Percentiles rank a stretch among this genome's conserved stretches.
Conservation (phyloP, 2,329 filamentous ascomycete genomes). For the Monilinia aucupariae region DNA sequence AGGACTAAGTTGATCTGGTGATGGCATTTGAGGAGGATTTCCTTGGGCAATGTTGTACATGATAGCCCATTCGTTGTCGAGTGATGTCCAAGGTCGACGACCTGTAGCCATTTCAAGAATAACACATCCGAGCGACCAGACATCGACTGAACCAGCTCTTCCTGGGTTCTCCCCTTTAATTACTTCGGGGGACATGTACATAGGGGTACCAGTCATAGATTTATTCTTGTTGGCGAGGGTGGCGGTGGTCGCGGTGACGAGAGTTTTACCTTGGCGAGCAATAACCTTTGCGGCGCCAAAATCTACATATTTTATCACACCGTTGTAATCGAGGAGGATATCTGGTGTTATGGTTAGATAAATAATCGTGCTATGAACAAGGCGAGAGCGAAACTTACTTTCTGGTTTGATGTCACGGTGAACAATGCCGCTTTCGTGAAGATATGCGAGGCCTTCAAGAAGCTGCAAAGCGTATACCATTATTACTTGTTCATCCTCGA, state of each 20-base stretch:
- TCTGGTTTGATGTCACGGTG: conserved; percentile 98
- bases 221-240: conserved; percentile 62
- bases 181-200: conserved; percentile 99
- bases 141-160: conserved; percentile 80
- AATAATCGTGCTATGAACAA: not conserved
- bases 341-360: conserved; percentile 45
- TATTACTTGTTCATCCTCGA: conserved; percentile 95
- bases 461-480: conserved; percentile 95
- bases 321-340: conserved; percentile 92
- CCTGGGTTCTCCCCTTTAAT: conserved; percentile 83
- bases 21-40: conserved; percentile 81
- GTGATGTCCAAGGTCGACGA: conserved; percentile 84
- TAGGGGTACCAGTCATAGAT: conserved; percentile 95
- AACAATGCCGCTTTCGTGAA: conserved; percentile 86
- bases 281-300: conserved; percentile 98
- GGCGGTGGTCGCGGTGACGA: conserved; percentile 54
- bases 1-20: conserved; percentile 74
- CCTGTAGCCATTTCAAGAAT: conserved; percentile 97
- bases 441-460: conserved; percentile 86
- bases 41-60: conserved; percentile 99
- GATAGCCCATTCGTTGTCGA: conserved; percentile 99
- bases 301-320: conserved; percentile 98
- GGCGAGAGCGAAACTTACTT: conserved; percentile 54
- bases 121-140: conserved; percentile 96
- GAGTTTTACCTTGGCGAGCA: conserved; percentile 83